phyloP scores from a whole-genome alignment of 805 yeast genomes.

The Barnettozyma botsteinii region DNA sequence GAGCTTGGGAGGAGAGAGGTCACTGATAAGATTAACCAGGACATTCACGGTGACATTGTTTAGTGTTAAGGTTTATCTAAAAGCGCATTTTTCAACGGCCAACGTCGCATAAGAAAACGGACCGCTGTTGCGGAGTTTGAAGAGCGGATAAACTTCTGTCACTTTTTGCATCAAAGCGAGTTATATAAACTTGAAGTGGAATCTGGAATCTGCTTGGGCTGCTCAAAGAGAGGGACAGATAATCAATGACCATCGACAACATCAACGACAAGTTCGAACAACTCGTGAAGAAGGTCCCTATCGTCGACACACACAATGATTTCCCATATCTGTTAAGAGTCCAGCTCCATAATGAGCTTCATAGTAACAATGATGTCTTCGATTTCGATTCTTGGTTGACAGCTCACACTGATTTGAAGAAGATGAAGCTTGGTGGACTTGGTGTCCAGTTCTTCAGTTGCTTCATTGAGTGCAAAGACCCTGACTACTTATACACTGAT shows the following conservation, averaged over 20 bases:
- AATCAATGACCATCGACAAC: constrained; percentile 6
- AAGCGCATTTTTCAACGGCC: too few species aligned
- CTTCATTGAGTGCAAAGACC: constrained; percentile 41
- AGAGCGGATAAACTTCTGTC: too few species aligned
- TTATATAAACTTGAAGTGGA: neutral
- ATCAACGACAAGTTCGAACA: constrained; percentile 17
- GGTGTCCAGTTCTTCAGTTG: constrained; percentile 49
- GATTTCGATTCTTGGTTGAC: constrained; percentile 36
- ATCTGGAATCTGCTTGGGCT: too few species aligned
- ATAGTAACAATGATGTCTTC: constrained; percentile 27
- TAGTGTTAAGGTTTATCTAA: too few species aligned
- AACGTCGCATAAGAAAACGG: too few species aligned
- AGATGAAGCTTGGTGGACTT: constrained; percentile 37
- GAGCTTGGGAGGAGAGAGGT: too few species aligned
- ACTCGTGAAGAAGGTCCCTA: constrained; percentile 27
- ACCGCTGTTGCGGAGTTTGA: too few species aligned
- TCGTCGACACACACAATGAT: constrained; percentile 46
- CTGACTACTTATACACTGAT: constrained; percentile 35
- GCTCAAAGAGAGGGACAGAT: too few species aligned
- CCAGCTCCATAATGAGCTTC: constrained; percentile 40
- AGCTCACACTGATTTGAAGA: constrained; percentile 40
- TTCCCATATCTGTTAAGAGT: constrained; percentile 44
- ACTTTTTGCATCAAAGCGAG: too few species aligned
- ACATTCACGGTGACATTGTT: too few species aligned
- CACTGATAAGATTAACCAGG: too few species aligned